These are phyloP conservation scores for Suillus luteus DNA, from an alignment of 768 basidiomycete genomes.

Conservation along the genomic window DNA sequence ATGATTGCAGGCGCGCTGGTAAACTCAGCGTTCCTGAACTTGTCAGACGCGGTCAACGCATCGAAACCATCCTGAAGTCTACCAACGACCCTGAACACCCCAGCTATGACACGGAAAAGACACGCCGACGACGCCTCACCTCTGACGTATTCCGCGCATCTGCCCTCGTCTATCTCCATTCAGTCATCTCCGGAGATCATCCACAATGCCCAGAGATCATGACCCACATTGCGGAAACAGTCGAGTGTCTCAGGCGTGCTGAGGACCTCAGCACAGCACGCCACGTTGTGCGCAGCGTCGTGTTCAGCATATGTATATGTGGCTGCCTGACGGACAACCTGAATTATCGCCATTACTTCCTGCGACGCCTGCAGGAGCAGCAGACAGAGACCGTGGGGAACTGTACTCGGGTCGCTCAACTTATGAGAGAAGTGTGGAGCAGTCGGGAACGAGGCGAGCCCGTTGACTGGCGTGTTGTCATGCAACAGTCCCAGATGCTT, in stretches of 20 bases:
- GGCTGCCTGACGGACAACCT: conserved; percentile 64
- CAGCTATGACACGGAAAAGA: conserved; percentile 11
- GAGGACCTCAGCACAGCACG: conserved; percentile 40
- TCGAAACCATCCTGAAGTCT: conserved; percentile 43
- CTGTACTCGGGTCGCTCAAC: conserved; percentile 48
- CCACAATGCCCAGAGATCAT: conserved; percentile 67
- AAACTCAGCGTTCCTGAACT: conserved; percentile 61
- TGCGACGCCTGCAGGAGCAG: conserved; percentile 50
- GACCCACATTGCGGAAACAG: conserved; percentile 55
- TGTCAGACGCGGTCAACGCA: conserved; percentile 51
- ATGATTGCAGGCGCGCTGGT: conserved; percentile 38
- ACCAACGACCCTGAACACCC: conserved; percentile 2
- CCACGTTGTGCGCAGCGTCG: conserved; percentile 73
- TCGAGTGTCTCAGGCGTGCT: conserved; percentile 47
- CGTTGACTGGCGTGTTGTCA: conserved; percentile 64
- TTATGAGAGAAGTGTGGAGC: conserved; percentile 64
- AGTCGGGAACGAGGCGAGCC: conserved; percentile 37
- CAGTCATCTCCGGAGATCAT: conserved; percentile 73
- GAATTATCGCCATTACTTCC: conserved; percentile 44
- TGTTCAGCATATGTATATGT: conserved; percentile 75
- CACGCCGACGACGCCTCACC: conserved; percentile 44
- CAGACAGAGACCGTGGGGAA: conserved; percentile 63
- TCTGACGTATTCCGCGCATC: conserved; percentile 73
- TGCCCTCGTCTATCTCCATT: conserved; percentile 74
- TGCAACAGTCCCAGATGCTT: conserved; percentile 49